A percentile compares a stretch with the other conserved stretches of the same genome.
These are phyloP conservation scores for Jaltomata sinuosa DNA, from an alignment of 257 asterid genomes.

Conservation along the genomic window DNA sequence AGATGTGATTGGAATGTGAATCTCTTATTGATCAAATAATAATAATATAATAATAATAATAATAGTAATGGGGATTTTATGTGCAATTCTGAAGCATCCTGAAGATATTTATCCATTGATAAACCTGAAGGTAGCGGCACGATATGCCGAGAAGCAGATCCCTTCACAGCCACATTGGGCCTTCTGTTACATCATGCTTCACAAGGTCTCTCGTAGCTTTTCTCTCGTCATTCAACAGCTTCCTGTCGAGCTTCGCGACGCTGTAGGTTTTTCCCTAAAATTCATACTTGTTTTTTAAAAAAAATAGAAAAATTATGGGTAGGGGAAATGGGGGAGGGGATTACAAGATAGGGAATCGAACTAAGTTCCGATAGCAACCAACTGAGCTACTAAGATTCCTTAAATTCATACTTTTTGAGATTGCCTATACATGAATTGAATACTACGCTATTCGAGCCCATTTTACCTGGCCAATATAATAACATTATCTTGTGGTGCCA, in stretches of 20 bases:
- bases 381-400: no score
- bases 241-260: conserved; percentile 84
- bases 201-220: conserved; percentile 85
- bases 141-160: conserved; percentile 79
- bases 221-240: conserved; percentile 90
- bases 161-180: conserved; percentile 92
- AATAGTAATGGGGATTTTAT: conserved; percentile 52
- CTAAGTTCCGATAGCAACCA: no score
- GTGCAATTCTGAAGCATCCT: conserved; percentile 70
- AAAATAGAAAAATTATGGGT: no score
- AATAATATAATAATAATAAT: not conserved
- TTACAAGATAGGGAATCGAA: no score
- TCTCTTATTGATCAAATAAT: not conserved
- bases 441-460: not conserved
- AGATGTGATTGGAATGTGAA: not conserved
- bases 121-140: conserved; percentile 65
- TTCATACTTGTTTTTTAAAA: no score
- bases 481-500: not conserved
- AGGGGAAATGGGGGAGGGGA: no score
- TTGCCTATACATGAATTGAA: not conserved
- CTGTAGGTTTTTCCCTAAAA: conserved; percentile 33
- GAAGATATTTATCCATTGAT: conserved; percentile 80
- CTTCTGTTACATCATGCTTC: conserved; percentile 82
- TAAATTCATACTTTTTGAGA: no score
- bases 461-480: not conserved